These are phyloP conservation scores for Lactarius pseudohatsudake DNA, from an alignment of 768 basidiomycete species.

Conservation along the genomic window DNA sequence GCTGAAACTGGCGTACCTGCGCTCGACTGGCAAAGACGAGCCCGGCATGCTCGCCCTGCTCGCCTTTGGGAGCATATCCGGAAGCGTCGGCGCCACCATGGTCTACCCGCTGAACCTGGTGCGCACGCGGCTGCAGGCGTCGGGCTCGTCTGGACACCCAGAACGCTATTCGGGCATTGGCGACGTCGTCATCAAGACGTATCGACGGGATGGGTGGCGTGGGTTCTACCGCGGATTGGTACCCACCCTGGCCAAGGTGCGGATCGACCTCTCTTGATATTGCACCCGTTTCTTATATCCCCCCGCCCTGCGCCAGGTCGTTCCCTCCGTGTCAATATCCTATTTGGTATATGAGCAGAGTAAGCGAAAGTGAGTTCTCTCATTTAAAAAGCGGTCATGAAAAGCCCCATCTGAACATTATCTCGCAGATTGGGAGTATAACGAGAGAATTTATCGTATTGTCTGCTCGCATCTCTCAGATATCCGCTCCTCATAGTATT, in stretches of 20 bases:
- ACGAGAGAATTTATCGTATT: conserved; percentile 13
- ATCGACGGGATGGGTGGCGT: conserved; percentile 83
- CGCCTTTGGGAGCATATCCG: conserved; percentile 89
- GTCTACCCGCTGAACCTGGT: conserved; percentile 93
- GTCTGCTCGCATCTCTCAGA: neutral
- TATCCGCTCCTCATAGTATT: conserved; percentile 3
- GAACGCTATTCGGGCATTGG: conserved; percentile 84
- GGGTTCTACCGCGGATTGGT: conserved; percentile 93
- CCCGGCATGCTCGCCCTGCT: conserved; percentile 85
- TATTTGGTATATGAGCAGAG: conserved; percentile 92
- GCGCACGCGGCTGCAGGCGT: conserved; percentile 92
- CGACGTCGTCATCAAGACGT: conserved; percentile 82
- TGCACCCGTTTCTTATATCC: neutral
- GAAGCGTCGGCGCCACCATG: conserved; percentile 89
- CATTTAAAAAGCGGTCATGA: neutral
- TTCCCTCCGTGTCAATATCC: conserved; percentile 95
- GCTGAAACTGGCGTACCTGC: conserved; percentile 85
- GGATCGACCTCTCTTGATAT: neutral
- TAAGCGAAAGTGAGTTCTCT: conserved; percentile 63
- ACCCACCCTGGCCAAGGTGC: conserved; percentile 88
- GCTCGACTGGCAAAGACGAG: conserved; percentile 85
- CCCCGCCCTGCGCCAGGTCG: conserved; percentile 53
- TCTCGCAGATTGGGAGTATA: conserved; percentile 21
- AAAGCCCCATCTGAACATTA: neutral
- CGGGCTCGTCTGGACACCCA: conserved; percentile 93